A percentile compares a stretch with the other conserved stretches of the same genome.
phyloP scores from a whole-genome alignment of 352 stramenopile genomes.

The Halophytophthora polymorphica region DNA sequence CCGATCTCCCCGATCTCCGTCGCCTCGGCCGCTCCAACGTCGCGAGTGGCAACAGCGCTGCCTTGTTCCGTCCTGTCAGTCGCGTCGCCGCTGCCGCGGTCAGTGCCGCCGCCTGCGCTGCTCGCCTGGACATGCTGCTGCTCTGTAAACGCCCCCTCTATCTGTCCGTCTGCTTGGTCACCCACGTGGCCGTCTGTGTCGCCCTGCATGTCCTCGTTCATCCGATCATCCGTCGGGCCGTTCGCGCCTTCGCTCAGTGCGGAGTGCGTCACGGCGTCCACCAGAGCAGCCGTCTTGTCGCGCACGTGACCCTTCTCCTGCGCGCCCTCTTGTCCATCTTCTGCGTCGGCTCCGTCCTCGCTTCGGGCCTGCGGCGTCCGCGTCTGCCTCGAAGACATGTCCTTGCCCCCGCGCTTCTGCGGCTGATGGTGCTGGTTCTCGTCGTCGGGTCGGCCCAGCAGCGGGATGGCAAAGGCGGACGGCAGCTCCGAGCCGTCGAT shows the following conservation, averaged over 20 bases:
- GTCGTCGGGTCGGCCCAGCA: slow-evolving; percentile 25
- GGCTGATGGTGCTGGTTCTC: slow-evolving; percentile 11
- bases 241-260: neutral
- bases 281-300: too few species aligned
- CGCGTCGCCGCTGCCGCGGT: neutral
- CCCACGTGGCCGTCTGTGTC: neutral
- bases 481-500: slow-evolving; percentile 46
- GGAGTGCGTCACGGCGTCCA: too few species aligned
- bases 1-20: neutral
- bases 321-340: slow-evolving; percentile 1
- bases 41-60: too few species aligned
- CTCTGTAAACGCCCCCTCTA: neutral
- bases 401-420: neutral
- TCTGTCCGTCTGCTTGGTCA: neutral
- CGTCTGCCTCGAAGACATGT: too few species aligned
- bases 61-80: too few species aligned
- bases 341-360: neutral
- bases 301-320: neutral
- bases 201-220: neutral
- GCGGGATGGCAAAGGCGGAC: slow-evolving; percentile 41
- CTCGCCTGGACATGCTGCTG: neutral
- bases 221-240: slow-evolving; percentile 1
- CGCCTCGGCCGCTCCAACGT: neutral
- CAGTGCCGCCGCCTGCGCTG: neutral
- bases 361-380: too few species aligned